Base-by-base conservation (phyloP, 176 grass and related monocot genomes). In the Cenchrus americanus region DNA sequence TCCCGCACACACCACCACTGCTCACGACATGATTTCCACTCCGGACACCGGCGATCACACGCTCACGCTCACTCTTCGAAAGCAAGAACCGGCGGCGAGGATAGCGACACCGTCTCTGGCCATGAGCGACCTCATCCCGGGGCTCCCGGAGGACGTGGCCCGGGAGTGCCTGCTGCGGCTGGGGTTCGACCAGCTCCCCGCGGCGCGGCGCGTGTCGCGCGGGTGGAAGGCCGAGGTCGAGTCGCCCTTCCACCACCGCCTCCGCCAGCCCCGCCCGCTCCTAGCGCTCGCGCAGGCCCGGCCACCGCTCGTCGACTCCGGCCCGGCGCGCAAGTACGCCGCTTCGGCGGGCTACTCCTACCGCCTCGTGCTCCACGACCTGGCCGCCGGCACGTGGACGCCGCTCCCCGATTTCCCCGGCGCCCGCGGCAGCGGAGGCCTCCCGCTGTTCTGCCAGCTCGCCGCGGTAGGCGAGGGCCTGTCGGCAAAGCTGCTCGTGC, bases 381-480 rank as follows among this genome's bases (percentile, higher is more conserved):
- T 82, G 15, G 23, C 2, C 66, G 54, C 32, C 37, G 90, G 84
- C 0, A 54, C 26, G 10, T 97, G 92, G 90, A 34, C 69, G 65
- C 7, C 58, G 70, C 76, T 92, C 0, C 92, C 92, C 21, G 47
- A 65, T 21, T 44, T 92, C 49, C 87, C 92, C 0, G 76, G 10
- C 9, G 2, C 8, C 2, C 9, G 85, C 10, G 72, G 30, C 7
- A 21, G 57, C 57, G n/a, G 80, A 0, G 58, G 81, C 83, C 92
- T 94, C 8, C 90, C 92, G 54, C 90, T 97, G 5, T 94, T 97
- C 86, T 93, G 95, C 88, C 95, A 84, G 86, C 58, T 97, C 34
- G 86, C 90, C 1, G 41, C 83, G 14, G 86, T 86, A n/a, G 58
- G 78, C 47, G 75, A 75, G 23, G 86, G 83, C 0, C 27, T 18